Evolutionary conservation across 148 eudicot species (phyloP).

Genomic region (Pouteria glomerata): DNA sequence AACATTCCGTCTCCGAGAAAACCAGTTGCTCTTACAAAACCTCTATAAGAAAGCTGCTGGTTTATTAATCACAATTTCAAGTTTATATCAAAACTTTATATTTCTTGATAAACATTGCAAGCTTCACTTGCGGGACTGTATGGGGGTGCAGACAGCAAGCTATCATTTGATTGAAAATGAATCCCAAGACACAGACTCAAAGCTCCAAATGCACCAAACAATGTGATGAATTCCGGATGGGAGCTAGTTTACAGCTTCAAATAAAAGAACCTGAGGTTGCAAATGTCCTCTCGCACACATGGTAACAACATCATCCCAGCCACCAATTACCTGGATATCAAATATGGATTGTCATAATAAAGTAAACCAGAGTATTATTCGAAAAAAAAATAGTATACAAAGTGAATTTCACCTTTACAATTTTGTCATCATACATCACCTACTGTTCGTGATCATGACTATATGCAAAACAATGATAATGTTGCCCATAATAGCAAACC

Average conservation of each 20-base stretch:
- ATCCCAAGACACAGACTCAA: slow-evolving; percentile 1
- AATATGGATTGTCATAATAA: background rate
- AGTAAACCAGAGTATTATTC: background rate
- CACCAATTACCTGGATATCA: slow-evolving; percentile 57
- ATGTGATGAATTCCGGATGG: background rate
- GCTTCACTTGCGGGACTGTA: slow-evolving; percentile 3
- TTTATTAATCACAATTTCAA: slow-evolving; percentile 2
- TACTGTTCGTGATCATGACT: slow-evolving; percentile 62
- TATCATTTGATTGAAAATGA: background rate
- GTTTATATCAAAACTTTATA: slow-evolving; percentile 7
- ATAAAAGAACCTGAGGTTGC: slow-evolving; percentile 96
- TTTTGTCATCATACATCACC: slow-evolving; percentile 97
- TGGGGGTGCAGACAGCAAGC: background rate
- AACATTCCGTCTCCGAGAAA: background rate
- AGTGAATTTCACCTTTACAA: slow-evolving; percentile 66
- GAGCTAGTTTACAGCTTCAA: slow-evolving; percentile 69
- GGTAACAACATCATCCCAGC: slow-evolving; percentile 77
- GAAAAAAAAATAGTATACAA: background rate
- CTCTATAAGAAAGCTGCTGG: slow-evolving; percentile 9
- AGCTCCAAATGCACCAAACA: slow-evolving; percentile 10
- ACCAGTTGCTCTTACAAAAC: slow-evolving; percentile 16
- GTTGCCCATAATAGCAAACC: slow-evolving; percentile 99
- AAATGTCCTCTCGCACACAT: slow-evolving; percentile 81
- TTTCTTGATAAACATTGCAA: background rate
- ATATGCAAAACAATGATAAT: slow-evolving; percentile 93